phyloP scores from a whole-genome alignment of 1,139 yeast genomes.

The Meyerozyma sp. region DNA sequence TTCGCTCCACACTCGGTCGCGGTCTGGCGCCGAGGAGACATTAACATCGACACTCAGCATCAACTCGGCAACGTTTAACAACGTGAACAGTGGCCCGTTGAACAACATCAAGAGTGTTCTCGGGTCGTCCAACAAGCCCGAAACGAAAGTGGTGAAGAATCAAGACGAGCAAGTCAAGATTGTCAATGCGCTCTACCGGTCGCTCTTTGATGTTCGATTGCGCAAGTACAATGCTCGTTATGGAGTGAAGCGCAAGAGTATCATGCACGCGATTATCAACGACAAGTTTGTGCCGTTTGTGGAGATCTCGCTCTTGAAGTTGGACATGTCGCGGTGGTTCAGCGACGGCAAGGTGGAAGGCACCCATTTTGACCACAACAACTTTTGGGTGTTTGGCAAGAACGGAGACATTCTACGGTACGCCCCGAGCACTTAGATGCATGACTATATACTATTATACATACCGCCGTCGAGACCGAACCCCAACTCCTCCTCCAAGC shows the following conservation, averaged over 20 bases:
- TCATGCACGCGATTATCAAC: conserved; percentile 35
- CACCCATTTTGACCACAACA: conserved; percentile 4
- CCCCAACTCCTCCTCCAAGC: conserved; percentile 43
- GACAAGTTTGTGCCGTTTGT: conserved; percentile 39
- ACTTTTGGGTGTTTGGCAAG: conserved; percentile 10
- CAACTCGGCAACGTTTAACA: conserved; percentile 7
- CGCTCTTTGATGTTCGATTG: conserved; percentile 30
- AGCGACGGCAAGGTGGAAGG: conserved; percentile 16
- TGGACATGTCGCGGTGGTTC: conserved; percentile 30
- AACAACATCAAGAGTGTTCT: conserved; percentile 10
- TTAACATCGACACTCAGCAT: conserved; percentile 7
- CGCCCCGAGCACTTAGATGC: conserved; percentile 10
- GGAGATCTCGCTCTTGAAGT: conserved; percentile 29
- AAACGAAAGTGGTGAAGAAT: conserved; percentile 3
- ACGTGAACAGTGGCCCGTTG: conserved; percentile 7
- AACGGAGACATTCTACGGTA: conserved; percentile 10
- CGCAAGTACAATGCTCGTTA: conserved; percentile 22
- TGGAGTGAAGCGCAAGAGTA: conserved; percentile 13
- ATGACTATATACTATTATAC: conserved; percentile 13
- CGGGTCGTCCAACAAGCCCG: conserved; percentile 6
- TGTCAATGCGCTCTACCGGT: conserved; percentile 29
- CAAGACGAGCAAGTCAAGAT: conserved; percentile 15
- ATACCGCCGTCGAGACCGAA: conserved; percentile 41
- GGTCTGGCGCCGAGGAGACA: conserved; percentile 11
- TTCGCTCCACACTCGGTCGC: conserved; percentile 8